phyloP scores from a whole-genome alignment of 2,329 filamentous ascomycete species.

The Alternaria consortialis region DNA sequence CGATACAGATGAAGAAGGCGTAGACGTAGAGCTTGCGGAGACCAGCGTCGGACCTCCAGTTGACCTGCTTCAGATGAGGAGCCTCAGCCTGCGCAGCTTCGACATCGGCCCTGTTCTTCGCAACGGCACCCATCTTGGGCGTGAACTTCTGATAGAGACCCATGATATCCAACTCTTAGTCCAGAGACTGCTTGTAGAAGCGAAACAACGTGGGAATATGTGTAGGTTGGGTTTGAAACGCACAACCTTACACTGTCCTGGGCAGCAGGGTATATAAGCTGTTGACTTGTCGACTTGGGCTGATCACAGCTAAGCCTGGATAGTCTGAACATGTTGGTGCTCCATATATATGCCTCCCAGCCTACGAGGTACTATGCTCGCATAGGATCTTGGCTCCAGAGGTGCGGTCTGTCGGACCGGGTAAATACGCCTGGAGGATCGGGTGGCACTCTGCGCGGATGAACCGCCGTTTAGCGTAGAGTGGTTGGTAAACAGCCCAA shows the following conservation, averaged over 20 bases:
- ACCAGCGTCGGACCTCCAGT: constrained; percentile 65
- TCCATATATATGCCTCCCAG: constrained; percentile 39
- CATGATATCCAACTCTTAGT: constrained; percentile 28
- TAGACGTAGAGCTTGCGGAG: constrained; percentile 66
- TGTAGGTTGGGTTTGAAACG: constrained; percentile 20
- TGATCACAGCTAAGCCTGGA: constrained; percentile 27
- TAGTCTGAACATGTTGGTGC: constrained; percentile 24
- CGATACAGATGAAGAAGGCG: constrained; percentile 61
- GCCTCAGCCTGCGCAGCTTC: constrained; percentile 58
- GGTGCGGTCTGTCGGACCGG: constrained; percentile 41
- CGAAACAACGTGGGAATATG: constrained; percentile 15
- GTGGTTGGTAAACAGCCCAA: constrained; percentile 23
- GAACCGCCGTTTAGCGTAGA: constrained; percentile 33
- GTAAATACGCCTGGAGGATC: constrained; percentile 35
- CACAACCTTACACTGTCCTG: constrained; percentile 23
- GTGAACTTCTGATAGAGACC: constrained; percentile 30
- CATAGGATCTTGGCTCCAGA: constrained; percentile 28
- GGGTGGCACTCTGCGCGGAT: constrained; percentile 31
- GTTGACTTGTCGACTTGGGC: constrained; percentile 23
- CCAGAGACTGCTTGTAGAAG: constrained; percentile 9
- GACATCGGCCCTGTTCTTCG: constrained; percentile 33
- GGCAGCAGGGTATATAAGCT: constrained; percentile 29
- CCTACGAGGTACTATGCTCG: constrained; percentile 18
- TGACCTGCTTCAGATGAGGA: constrained; percentile 61
- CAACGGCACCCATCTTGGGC: constrained; percentile 30